Percentiles rank a stretch among this genome's conserved stretches.
Conservation (phyloP, 495 filamentous ascomycete genomes). For the Delitschia confertaspora region DNA sequence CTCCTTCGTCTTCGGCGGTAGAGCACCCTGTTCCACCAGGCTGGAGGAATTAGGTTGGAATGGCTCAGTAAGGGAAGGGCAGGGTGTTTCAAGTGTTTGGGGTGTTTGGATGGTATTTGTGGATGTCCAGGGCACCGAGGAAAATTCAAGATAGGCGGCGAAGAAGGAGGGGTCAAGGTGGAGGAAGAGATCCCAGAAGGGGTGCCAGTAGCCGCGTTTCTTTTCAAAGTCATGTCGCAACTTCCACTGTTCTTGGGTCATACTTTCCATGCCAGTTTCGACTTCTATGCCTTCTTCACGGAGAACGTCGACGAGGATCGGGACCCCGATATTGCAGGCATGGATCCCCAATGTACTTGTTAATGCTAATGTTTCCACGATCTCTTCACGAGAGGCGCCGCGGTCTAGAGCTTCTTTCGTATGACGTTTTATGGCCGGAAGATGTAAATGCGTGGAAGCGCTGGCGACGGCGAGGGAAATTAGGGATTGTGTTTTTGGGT, state of each 20-base stretch:
- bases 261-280: constrained; percentile 14
- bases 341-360: constrained; percentile 39
- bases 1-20: constrained; percentile 36
- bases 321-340: constrained; percentile 40
- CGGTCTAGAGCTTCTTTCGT: constrained; percentile 27
- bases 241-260: constrained; percentile 26
- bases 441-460: constrained; percentile 37
- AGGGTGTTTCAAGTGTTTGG: too few relatives aligned
- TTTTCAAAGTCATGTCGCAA: constrained; percentile 27
- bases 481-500: constrained; percentile 37
- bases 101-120: too few relatives aligned
- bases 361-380: constrained; percentile 37
- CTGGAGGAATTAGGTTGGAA: too few relatives aligned
- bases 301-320: constrained; percentile 38
- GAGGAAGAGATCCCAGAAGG: constrained; percentile 40
- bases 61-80: too few relatives aligned
- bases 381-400: constrained; percentile 36
- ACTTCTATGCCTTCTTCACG: constrained; percentile 33
- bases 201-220: constrained; percentile 41
- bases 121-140: constrained; percentile 33
- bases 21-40: too few relatives aligned
- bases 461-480: constrained; percentile 36
- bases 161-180: constrained; percentile 40
- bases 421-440: constrained; percentile 34
- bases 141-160: constrained; percentile 39